Evolutionary conservation across 2,329 filamentous ascomycete species (phyloP), one percentile per base, ranked within the genome.

Genomic region (Corniculantispora saksenae): DNA sequence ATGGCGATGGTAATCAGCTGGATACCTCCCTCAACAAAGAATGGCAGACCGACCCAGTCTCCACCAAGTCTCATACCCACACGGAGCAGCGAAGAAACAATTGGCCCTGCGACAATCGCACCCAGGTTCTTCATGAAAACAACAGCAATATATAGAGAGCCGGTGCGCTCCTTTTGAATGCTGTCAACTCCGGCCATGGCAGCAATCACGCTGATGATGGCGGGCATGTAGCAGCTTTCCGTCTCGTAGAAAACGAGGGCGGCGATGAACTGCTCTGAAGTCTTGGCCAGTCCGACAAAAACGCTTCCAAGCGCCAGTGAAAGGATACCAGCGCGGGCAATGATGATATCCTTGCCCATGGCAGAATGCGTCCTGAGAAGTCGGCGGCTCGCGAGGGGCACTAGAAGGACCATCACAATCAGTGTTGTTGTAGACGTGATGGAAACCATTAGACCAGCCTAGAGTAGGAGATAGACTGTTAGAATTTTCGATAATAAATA

Each of bases 321-420:
- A 7, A 65, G 48, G 5, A 65, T 60, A 10, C 63, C 58, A 15
- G 40, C 56, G 1, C 57, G 48, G 10, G 63, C 56, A n/a, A 65
- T 47, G 25, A 53, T 21, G 23, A 65, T 23, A 21, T 65, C 63
- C 13, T 65, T 65, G 29, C 63, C 43, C 48, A 65, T 57, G n/a
- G 56, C 40, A 8, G 63, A 27, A 9, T 32, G 38, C 2, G 35
- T 51, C n/a, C 56, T 65, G 9, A 61, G 48, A 17, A 61, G 23
- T n/a, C 47, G 29, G 8, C 40, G 51, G 29, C 63, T 65, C 1
- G 51, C 48, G n/a, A 56, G 17, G 3, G 63, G 63, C 15, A 65
- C 50, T 3, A 61, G 23, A 5, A 65, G 10, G 2, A 56, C 38
- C 50, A 56, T 61, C 4, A 65, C 56, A n/a, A 54, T 17, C 7